Evolutionary conservation across 2,329 filamentous ascomycete species (phyloP).

Genomic region (Aspergillus sclerotialis): DNA sequence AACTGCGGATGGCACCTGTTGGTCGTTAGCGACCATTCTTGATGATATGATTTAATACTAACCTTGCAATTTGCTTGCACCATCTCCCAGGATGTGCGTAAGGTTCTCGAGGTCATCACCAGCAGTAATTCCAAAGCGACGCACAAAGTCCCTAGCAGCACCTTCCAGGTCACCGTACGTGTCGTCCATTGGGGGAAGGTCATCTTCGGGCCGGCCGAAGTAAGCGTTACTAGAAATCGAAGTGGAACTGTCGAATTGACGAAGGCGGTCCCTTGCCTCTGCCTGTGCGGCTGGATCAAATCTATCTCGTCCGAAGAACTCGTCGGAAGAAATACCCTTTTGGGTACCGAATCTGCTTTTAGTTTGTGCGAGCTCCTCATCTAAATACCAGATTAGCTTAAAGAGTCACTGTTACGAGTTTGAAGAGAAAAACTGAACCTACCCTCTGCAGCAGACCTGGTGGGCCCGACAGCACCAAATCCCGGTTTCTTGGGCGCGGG

Average conservation of each 20-base stretch:
- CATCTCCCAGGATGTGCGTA: constrained; percentile 74
- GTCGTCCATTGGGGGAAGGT: constrained; percentile 59
- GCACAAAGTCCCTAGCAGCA: constrained; percentile 93
- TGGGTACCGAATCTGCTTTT: constrained; percentile 83
- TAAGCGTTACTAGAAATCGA: constrained; percentile 95
- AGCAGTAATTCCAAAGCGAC: constrained; percentile 90
- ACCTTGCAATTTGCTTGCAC: constrained; percentile 75
- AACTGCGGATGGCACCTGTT: constrained; percentile 41
- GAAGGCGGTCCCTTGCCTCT: constrained; percentile 80
- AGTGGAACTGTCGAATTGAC: constrained; percentile 87
- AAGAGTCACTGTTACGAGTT: not conserved
- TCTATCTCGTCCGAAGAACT: constrained; percentile 89
- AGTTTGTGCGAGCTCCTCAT: constrained; percentile 75
- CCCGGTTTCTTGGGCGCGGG: constrained; percentile 69
- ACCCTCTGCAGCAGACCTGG: constrained; percentile 65
- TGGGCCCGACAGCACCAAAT: constrained; percentile 76
- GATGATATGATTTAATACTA: constrained; percentile 15
- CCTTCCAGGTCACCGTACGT: constrained; percentile 82
- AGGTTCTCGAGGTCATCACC: constrained; percentile 94
- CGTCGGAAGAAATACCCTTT: constrained; percentile 95
- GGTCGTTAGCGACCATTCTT: not conserved
- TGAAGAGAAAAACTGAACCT: constrained; percentile 21
- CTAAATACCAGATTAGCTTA: constrained; percentile 25
- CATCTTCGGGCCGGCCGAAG: constrained; percentile 88
- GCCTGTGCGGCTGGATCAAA: constrained; percentile 74